These are phyloP conservation scores for Paraglomus brasilianum DNA, from an alignment of 192 early-diverging fungal genomes.

Conservation along the genomic window DNA sequence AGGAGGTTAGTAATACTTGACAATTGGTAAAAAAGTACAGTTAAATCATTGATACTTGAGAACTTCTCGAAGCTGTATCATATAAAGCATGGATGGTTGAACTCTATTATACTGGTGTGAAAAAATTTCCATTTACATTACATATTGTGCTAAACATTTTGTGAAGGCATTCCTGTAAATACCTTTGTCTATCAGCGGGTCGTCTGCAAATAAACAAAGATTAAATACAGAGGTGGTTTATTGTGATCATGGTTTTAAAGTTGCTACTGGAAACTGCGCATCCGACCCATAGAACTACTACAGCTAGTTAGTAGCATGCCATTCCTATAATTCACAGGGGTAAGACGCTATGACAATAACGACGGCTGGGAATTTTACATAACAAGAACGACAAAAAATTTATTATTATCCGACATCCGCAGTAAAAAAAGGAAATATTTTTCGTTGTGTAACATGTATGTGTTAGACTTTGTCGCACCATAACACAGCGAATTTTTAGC, in stretches of 20 bases:
- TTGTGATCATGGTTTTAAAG: constrained; percentile 35
- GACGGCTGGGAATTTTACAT: too few species aligned
- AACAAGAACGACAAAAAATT: too few species aligned
- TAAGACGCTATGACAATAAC: too few species aligned
- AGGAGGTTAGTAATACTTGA: too few species aligned
- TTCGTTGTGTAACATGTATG: too few species aligned
- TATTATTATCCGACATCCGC: too few species aligned
- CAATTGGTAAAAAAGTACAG: too few species aligned
- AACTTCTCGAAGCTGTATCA: constrained; percentile 12
- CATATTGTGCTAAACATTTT: not conserved
- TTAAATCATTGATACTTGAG: not conserved
- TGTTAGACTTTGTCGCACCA: too few species aligned
- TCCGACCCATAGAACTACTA: constrained; percentile 79
- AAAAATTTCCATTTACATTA: not conserved
- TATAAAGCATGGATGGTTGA: constrained; percentile 22
- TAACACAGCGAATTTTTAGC: too few species aligned
- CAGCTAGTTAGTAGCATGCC: constrained; percentile 59
- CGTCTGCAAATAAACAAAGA: constrained; percentile 38
- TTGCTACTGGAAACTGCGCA: constrained; percentile 6
- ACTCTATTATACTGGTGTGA: constrained; percentile 9
- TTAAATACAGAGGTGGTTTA: constrained; percentile 72
- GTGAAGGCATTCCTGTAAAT: not conserved
- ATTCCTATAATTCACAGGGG: constrained; percentile 62
- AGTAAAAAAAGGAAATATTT: too few species aligned
- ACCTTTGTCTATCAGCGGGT: constrained; percentile 12